phyloP scores from a whole-genome alignment of 495 filamentous ascomycete genomes.

The Xylaria sp. region DNA sequence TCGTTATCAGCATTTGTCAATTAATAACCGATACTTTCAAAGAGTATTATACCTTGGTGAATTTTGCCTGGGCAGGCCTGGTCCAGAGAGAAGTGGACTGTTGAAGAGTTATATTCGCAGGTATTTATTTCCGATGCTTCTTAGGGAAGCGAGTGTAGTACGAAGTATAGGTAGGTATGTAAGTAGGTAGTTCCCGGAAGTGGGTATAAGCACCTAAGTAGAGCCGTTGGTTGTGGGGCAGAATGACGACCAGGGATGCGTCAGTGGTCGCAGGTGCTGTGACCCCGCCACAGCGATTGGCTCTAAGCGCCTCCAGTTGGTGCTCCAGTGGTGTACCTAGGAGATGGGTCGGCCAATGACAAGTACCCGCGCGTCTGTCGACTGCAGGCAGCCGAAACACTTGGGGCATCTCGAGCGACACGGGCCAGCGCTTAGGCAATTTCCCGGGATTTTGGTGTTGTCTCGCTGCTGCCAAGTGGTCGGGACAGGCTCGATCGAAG shows the following conservation, averaged over 20 bases:
- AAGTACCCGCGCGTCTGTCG: constrained; percentile 39
- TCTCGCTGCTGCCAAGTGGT: constrained; percentile 7
- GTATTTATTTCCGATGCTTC: no score
- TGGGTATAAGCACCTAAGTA: no score
- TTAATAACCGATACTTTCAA: no score
- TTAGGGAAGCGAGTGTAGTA: background rate
- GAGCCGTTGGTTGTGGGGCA: background rate
- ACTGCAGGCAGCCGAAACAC: constrained; percentile 33
- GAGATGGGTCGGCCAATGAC: constrained; percentile 34
- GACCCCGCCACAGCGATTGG: constrained; percentile 35
- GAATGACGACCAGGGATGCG: background rate
- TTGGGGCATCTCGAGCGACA: constrained; percentile 13
- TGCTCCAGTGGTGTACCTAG: constrained; percentile 22
- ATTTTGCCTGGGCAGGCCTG: no score
- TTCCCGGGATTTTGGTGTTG: constrained; percentile 2
- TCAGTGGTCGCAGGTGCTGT: constrained; percentile 33
- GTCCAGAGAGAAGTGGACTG: no score
- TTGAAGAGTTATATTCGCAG: no score
- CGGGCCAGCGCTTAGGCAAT: constrained; percentile 38
- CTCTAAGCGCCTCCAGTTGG: constrained; percentile 23
- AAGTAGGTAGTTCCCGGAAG: no score
- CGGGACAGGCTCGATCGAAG: background rate
- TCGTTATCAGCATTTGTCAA: no score
- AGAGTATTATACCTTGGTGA: no score
- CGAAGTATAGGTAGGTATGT: no score